These are phyloP conservation scores for Saksenaea vasiformis DNA, from an alignment of 371 early-diverging fungal genomes.

Conservation along the genomic window DNA sequence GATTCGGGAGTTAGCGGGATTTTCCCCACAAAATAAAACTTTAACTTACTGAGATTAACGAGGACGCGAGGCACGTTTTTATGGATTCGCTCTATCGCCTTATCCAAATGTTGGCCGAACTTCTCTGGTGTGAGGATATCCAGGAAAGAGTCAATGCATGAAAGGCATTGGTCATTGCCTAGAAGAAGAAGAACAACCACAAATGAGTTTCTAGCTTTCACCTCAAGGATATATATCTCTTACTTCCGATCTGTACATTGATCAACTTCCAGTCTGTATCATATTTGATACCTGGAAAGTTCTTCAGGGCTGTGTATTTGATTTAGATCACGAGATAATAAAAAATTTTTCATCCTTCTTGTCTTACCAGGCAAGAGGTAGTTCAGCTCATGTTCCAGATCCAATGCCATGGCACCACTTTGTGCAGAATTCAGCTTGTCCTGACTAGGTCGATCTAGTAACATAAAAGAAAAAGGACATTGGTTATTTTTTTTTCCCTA, in stretches of 20 bases:
- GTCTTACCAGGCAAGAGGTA: slow-evolving; percentile 21
- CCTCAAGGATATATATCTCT: neutral
- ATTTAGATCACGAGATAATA: neutral
- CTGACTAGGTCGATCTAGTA: slow-evolving; percentile 17
- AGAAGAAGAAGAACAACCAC: neutral
- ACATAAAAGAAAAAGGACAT: no score
- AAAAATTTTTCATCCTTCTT: no score
- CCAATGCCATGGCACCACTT: slow-evolving; percentile 21
- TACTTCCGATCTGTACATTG: slow-evolving; percentile 21
- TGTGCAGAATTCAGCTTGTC: slow-evolving; percentile 30
- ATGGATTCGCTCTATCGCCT: slow-evolving; percentile 21
- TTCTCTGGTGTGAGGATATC: slow-evolving; percentile 19
- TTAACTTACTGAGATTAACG: slow-evolving; percentile 19
- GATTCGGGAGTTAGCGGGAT: neutral
- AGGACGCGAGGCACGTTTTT: slow-evolving; percentile 20
- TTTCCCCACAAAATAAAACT: neutral
- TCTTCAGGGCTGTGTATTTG: slow-evolving; percentile 8
- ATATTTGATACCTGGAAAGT: slow-evolving; percentile 12
- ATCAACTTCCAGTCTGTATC: slow-evolving; percentile 19
- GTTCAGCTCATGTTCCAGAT: slow-evolving; percentile 21
- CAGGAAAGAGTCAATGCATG: slow-evolving; percentile 4
- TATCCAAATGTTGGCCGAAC: slow-evolving; percentile 22
- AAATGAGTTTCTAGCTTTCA: no score
- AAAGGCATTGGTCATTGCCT: slow-evolving; percentile 31
- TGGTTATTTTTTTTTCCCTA: neutral